A percentile compares a stretch with the other conserved stretches of the same genome.
Conservation (phyloP, 2,329 filamentous ascomycete species). For the Colletotrichum sp. region DNA sequence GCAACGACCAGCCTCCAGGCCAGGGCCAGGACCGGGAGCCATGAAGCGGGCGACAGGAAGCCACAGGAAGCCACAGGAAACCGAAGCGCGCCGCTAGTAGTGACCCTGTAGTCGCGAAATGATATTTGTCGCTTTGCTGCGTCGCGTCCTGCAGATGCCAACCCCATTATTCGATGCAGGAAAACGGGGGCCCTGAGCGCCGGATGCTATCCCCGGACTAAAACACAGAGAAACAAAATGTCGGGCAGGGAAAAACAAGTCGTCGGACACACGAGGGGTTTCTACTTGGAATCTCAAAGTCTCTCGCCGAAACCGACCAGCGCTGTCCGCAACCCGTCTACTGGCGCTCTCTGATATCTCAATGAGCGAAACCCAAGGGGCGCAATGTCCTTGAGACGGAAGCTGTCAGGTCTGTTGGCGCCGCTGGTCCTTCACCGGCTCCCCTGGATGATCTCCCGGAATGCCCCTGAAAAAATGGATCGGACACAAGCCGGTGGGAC, state of each 20-base stretch:
- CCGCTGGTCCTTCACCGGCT: constrained; percentile 11
- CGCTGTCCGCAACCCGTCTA: background rate
- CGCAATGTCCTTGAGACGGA: background rate
- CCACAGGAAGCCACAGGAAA: background rate
- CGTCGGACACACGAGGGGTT: background rate
- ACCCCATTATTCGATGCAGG: constrained; percentile 3
- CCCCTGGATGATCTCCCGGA: constrained; percentile 23
- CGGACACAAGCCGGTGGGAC: constrained; percentile 18
- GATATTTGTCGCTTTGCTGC: background rate
- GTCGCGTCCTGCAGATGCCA: constrained; percentile 5
- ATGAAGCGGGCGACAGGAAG: background rate
- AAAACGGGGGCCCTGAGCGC: background rate
- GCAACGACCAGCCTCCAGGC: background rate
- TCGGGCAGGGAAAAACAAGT: background rate
- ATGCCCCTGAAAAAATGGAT: constrained; percentile 18
- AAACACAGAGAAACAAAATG: background rate
- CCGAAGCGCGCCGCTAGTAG: background rate
- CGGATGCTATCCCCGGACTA: background rate
- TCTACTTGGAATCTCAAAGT: background rate
- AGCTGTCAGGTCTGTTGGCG: background rate
- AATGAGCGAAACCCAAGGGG: background rate
- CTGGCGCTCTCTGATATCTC: background rate
- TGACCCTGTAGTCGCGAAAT: background rate
- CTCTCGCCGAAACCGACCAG: background rate
- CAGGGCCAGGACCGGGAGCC: background rate